Conservation (phyloP, 2,329 filamentous ascomycete genomes). For the Xenosphaeropsis pyriputrescens region DNA sequence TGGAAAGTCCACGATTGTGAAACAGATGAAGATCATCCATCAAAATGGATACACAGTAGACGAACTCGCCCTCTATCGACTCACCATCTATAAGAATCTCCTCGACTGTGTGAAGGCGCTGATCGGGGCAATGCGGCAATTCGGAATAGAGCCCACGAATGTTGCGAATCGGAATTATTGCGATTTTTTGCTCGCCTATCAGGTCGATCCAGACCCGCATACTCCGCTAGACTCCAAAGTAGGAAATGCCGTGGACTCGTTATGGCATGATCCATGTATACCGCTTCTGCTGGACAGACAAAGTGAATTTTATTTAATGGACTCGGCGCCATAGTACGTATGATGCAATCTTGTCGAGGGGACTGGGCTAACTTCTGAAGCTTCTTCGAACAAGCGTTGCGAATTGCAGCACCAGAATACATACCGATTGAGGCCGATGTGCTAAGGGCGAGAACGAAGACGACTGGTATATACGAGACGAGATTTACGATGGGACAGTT, state of each 20-base stretch:
- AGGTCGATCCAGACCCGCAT: constrained; percentile 80
- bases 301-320: constrained; percentile 98
- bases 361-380: constrained; percentile 30
- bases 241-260: constrained; percentile 65
- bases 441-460: constrained; percentile 89
- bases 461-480: constrained; percentile 97
- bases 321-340: constrained; percentile 87
- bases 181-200: constrained; percentile 74
- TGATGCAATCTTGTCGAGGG: not conserved
- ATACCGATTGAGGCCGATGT: constrained; percentile 92
- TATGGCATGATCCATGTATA: constrained; percentile 84
- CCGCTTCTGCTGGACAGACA: constrained; percentile 79
- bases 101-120: constrained; percentile 93
- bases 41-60: constrained; percentile 94
- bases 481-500: constrained; percentile 97
- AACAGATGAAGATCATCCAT: constrained; percentile 99
- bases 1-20: constrained; percentile 97
- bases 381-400: constrained; percentile 85
- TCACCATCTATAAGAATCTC: constrained; percentile 97
- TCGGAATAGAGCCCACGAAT: constrained; percentile 65
- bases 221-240: constrained; percentile 70
- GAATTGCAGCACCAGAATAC: constrained; percentile 76
- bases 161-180: constrained; percentile 60
- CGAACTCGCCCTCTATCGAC: constrained; percentile 83
- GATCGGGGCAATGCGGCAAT: constrained; percentile 82